Base-by-base conservation (phyloP, 768 basidiomycete genomes). In the Trametes cinnabarina region DNA sequence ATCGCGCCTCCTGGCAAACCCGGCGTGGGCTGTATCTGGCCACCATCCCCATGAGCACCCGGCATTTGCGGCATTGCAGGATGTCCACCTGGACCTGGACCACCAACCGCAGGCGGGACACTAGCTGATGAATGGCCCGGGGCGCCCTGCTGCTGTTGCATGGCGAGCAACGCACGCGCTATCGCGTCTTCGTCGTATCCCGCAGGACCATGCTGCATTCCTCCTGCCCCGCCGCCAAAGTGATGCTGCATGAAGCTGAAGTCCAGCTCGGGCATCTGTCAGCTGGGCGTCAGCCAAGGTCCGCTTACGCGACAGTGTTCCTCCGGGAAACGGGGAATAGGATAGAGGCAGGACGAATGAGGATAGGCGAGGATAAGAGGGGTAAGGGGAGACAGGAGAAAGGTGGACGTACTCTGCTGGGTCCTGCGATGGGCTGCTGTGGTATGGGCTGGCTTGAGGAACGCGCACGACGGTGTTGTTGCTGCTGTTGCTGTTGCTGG, bases 161-260 rank as follows among this genome's bases (percentile, higher is more conserved):
- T 55, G 22, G 59, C 47, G 44, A 54, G 60, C 41, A 65, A 44
- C 35, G 65, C 62, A 17, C 65, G 47, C 17, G 46, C 47, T 47
- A 65, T 61, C 22, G 62, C 60, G 39, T 61, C 65, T 47, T 65
- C 62, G 47, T 65, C 65, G 57, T 65, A 65, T 19, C 60, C 60
- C 28, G 51, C 42, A 23, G 55, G 55, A 23, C 26, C 32, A 50
- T 58, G 57, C 26, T 52, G 47, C 48, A 53, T 44, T 19, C 52
- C 46, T 3, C 60, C 41, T 28, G 55, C 47, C 11, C 46, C 57
- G 12, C 40, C 55, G 17, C 37, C 37, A 39, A 58, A 57, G 11
- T 56, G 58, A n/a, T 55, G 22, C 30, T 55, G 49, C 44, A 61
- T 44, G 39, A 58, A 55, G 46, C 41, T 52, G 32, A 63, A 65